Percentiles rank a stretch among this genome's conserved stretches.
These are phyloP conservation scores for Senna siamea DNA, from an alignment of 306 rosid genomes.

Conservation along the genomic window DNA sequence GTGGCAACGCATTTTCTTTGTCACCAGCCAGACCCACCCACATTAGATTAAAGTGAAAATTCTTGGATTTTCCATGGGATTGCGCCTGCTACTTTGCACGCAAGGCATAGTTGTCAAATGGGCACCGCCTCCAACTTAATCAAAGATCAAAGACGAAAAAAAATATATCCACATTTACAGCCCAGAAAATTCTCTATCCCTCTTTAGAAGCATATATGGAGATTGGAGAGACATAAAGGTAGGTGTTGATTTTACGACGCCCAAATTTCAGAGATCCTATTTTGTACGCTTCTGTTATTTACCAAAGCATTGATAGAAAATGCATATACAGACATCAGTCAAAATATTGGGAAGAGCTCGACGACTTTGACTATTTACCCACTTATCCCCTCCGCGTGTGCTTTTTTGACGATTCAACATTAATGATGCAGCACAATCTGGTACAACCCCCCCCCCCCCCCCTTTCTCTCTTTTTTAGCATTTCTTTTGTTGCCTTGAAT, in stretches of 20 bases:
- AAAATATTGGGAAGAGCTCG: background rate
- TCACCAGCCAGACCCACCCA: background rate
- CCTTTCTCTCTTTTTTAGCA: background rate
- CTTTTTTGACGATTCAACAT: background rate
- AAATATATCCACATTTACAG: background rate
- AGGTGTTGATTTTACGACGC: background rate
- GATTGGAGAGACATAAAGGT: no score
- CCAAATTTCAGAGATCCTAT: background rate
- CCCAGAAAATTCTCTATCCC: background rate
- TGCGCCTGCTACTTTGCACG: background rate
- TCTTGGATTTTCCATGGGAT: background rate
- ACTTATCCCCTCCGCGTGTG: background rate
- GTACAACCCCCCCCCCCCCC: background rate
- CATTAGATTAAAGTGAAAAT: background rate
- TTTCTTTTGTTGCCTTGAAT: background rate
- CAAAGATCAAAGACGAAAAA: background rate
- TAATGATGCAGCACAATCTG: background rate
- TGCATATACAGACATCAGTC: background rate
- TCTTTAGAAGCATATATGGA: background rate
- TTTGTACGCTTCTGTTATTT: background rate
- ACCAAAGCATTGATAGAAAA: background rate
- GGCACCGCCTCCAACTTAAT: background rate
- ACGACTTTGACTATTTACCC: background rate
- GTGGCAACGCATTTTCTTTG: no score
- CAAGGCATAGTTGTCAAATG: slow-evolving; percentile 2